Evolutionary conservation across 768 basidiomycete species (phyloP).

Genomic region (Lactifluus volemus): DNA sequence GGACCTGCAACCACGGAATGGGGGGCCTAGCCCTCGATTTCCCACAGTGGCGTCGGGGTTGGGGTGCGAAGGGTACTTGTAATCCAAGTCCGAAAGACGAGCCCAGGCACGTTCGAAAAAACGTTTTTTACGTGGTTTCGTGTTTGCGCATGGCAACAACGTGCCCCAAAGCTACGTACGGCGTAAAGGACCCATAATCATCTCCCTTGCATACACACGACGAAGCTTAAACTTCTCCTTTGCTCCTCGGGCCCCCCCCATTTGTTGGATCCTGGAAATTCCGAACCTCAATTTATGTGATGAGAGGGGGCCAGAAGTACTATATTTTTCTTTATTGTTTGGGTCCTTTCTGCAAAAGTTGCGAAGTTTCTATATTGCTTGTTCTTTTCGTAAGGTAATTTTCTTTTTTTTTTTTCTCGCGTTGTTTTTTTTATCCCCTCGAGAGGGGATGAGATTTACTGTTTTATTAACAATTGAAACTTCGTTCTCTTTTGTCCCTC

Average conservation of each 20-base stretch:
- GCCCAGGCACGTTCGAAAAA: background rate
- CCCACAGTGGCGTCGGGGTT: background rate
- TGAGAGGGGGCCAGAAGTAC: background rate
- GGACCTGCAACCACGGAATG: background rate
- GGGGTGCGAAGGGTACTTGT: background rate
- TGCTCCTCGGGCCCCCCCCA: background rate
- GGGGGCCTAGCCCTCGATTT: background rate
- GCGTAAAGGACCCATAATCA: background rate
- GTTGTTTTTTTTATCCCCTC: background rate
- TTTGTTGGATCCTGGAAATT: background rate
- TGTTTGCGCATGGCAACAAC: background rate
- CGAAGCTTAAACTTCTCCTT: conserved; percentile 4
- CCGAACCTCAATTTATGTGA: background rate
- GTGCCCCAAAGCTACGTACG: background rate
- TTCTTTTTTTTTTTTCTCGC: background rate
- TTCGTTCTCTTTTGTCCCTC: background rate
- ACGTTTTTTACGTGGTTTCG: background rate
- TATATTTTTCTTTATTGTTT: background rate
- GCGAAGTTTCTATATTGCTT: background rate
- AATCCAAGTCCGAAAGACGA: background rate
- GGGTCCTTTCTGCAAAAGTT: background rate
- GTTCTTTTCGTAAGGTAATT: background rate
- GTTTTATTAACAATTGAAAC: background rate
- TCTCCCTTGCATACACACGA: background rate
- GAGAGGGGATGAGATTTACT: background rate